Percentiles rank a stretch among this genome's conserved stretches.
Evolutionary conservation across 2,329 filamentous ascomycete species (phyloP).

Genomic region (Exophiala mesophila): DNA sequence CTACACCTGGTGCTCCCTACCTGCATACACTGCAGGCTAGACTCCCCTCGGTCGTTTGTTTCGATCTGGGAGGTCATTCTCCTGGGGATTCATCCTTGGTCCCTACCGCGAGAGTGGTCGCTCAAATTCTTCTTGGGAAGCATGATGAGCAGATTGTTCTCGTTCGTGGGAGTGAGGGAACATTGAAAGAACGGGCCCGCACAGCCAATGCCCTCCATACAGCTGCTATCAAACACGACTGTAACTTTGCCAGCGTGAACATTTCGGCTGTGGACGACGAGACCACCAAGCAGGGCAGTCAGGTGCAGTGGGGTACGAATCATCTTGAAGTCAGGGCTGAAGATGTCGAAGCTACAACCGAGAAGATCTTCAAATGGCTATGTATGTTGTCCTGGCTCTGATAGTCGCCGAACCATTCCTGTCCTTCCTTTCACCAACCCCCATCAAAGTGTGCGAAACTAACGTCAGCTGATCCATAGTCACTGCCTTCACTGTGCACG

Average conservation of each 20-base stretch:
- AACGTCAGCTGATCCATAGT: conserved; percentile 11
- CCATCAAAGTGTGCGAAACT: neutral
- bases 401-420: too few species aligned
- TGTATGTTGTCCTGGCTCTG: conserved; percentile 13
- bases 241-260: conserved; percentile 23
- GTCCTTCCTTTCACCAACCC: neutral
- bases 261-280: conserved; percentile 4
- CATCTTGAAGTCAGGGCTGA: conserved; percentile 20
- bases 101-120: neutral
- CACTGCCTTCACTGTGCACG: conserved; percentile 18
- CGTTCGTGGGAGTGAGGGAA: conserved; percentile 9
- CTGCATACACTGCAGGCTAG: conserved; percentile 12
- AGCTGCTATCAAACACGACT: conserved; percentile 16
- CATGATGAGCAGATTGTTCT: conserved; percentile 8
- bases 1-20: conserved; percentile 10
- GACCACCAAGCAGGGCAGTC: conserved; percentile 2
- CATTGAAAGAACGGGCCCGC: conserved; percentile 1
- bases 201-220: conserved; percentile 13
- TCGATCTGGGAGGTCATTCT: neutral
- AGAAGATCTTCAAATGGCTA: conserved; percentile 21
- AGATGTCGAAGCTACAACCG: conserved; percentile 9
- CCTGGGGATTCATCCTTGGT: neutral
- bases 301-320: conserved; percentile 16
- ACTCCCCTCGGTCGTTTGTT: conserved; percentile 8
- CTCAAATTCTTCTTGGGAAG: conserved; percentile 3